Base-by-base conservation (phyloP, 371 early-diverging fungal genomes). In the Thermomucor indicae-seudaticae region DNA sequence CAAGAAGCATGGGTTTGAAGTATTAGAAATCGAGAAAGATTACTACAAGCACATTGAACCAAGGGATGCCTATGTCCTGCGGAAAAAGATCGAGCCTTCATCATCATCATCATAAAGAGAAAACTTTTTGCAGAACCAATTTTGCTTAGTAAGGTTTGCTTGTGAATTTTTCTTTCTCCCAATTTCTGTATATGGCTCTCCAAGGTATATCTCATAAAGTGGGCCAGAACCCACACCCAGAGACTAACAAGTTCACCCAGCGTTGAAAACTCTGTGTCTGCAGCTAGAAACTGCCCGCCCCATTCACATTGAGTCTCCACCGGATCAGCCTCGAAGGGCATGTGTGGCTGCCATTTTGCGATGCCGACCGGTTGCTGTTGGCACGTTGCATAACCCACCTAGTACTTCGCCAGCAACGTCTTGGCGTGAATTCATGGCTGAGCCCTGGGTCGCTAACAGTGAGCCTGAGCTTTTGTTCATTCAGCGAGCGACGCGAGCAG, bases 1-100 rank as follows among this genome's bases (percentile, higher is more conserved):
- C 72, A 75, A 83, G 62, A 84, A 85, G 49, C 78, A 83, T 34
- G 93, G 90, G 16, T 97, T 98, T 61, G 64, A 75, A 31, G 65
- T 88, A 11, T 54, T 66, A 25, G 73, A 65, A 3, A 75, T 75
- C 24, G 82, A 90, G n/a, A 74, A 81, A 52, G 83, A 88, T 51
- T 98, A 98, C 61, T 98, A 98, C 66, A 83, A 79, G 45, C 81
- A 87, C 42, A 87, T 96, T 43, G 80, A 81, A 19, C 92, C 90
- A 20, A 76, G 86, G 40, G 86, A 91, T 60, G 97, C 97, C 3
- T 86, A 80, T 61, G 66, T 84, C 48, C 72, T 94, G 41, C 70
- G 69, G 49, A 80, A 76, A 22, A 16, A 37, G 16, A n/a, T 30
- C 24, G 24, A 30, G 7, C 25, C 43, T 25, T 43, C 43, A n/a